A percentile compares a stretch with the other conserved stretches of the same genome.
These are phyloP conservation scores for Dendryphion nanum DNA, from an alignment of 2,329 filamentous ascomycete species.

Conservation along the genomic window DNA sequence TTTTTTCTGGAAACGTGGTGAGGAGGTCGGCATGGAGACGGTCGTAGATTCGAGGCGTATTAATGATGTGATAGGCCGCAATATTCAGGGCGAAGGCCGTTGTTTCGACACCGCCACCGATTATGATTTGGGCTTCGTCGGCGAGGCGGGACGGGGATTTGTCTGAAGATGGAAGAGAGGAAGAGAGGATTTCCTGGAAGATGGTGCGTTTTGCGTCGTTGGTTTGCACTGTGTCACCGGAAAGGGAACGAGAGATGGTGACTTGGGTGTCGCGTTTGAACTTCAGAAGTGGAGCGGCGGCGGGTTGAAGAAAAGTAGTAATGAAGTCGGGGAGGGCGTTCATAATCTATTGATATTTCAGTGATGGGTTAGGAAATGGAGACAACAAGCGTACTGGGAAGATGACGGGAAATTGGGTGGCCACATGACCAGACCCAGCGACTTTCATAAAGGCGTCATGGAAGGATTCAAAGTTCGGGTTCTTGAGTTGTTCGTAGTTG, in stretches of 20 bases:
- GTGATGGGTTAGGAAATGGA: background rate
- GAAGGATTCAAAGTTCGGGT: constrained; percentile 34
- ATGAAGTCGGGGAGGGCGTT: constrained; percentile 30
- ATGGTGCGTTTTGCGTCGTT: constrained; percentile 35
- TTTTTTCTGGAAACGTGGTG: constrained; percentile 6
- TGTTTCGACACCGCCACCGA: constrained; percentile 42
- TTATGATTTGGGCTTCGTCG: constrained; percentile 39
- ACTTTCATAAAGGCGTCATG: constrained; percentile 35
- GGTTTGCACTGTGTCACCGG: constrained; percentile 26
- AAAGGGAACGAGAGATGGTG: constrained; percentile 25
- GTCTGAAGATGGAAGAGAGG: constrained; percentile 29
- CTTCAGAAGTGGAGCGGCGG: constrained; percentile 27
- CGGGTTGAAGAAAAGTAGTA: constrained; percentile 30
- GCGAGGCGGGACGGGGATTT: constrained; percentile 38
- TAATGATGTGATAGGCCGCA: constrained; percentile 31
- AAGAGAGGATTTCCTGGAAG: constrained; percentile 32
- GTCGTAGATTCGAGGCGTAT: constrained; percentile 10
- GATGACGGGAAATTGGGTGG: constrained; percentile 32
- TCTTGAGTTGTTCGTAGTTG: constrained; percentile 21
- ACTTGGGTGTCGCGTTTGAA: constrained; percentile 29
- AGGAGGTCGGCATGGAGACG: constrained; percentile 18
- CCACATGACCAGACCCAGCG: constrained; percentile 28
- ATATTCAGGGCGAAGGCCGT: constrained; percentile 33
- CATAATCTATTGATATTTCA: constrained; percentile 21
- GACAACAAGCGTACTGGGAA: constrained; percentile 21